These are phyloP conservation scores for Fraxinus americana DNA, from an alignment of 257 asterid species.

Conservation along the genomic window DNA sequence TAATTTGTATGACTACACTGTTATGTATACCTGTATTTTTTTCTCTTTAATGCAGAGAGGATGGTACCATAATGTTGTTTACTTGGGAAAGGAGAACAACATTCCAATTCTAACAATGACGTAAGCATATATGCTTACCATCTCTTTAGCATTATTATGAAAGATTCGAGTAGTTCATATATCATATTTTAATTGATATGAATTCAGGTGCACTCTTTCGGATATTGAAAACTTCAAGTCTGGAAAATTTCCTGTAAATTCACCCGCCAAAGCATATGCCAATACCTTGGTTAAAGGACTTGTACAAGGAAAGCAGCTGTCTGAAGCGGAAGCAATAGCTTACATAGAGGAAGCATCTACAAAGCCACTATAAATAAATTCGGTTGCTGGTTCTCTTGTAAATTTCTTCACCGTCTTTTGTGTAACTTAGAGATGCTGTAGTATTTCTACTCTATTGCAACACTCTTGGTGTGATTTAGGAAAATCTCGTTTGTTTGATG, in stretches of 20 bases:
- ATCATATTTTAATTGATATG: conserved; percentile 12
- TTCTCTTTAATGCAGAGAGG: conserved; percentile 50
- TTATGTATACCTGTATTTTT: not conserved
- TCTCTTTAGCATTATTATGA: not conserved
- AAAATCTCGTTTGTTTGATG: not conserved
- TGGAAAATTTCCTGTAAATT: conserved; percentile 50
- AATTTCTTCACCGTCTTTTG: not conserved
- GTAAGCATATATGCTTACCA: conserved; percentile 41
- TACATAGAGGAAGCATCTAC: conserved; percentile 70
- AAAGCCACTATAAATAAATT: conserved; percentile 59
- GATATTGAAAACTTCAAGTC: conserved; percentile 60
- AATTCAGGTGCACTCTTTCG: conserved; percentile 62
- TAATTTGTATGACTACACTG: not conserved
- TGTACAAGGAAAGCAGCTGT: conserved; percentile 76
- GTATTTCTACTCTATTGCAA: not conserved
- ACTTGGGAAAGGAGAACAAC: conserved; percentile 72
- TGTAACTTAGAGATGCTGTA: conserved; percentile 16
- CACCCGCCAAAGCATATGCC: conserved; percentile 72
- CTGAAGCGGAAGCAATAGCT: conserved; percentile 66
- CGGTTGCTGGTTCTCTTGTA: not conserved
- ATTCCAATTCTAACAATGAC: conserved; percentile 89
- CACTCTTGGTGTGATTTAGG: not conserved
- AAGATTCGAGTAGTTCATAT: not conserved
- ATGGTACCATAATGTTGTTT: conserved; percentile 85
- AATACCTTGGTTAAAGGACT: conserved; percentile 71